Percentiles rank a stretch among this genome's conserved stretches.
These are phyloP conservation scores for Triangularia setosa DNA, from an alignment of 2,329 filamentous ascomycete species.

Conservation along the genomic window DNA sequence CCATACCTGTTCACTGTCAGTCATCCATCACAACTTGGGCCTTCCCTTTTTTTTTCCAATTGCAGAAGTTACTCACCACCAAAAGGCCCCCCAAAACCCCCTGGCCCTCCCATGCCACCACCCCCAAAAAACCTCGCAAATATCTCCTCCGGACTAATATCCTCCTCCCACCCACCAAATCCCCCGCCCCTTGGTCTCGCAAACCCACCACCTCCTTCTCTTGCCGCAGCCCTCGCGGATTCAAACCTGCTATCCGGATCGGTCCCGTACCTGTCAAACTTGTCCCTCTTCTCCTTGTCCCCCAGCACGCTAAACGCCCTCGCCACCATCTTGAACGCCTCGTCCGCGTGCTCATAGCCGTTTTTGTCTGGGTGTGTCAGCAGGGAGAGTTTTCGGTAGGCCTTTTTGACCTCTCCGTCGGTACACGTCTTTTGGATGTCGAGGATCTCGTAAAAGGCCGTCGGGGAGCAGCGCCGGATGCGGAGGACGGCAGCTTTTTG, in stretches of 20 bases:
- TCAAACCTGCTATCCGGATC: constrained; percentile 89
- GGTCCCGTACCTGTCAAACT: constrained; percentile 83
- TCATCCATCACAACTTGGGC: background rate
- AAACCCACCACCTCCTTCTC: constrained; percentile 31
- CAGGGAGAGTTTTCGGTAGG: constrained; percentile 89
- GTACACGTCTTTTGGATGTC: constrained; percentile 62
- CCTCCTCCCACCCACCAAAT: constrained; percentile 70
- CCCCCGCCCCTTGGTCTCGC: constrained; percentile 50
- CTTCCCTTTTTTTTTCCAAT: background rate
- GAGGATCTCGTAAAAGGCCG: constrained; percentile 94
- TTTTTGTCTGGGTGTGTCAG: constrained; percentile 99
- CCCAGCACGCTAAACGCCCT: constrained; percentile 89
- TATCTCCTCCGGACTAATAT: constrained; percentile 89
- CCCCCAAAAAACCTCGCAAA: constrained; percentile 96
- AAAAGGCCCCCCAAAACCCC: constrained; percentile 54
- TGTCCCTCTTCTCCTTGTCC: constrained; percentile 87
- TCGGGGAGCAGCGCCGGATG: constrained; percentile 77
- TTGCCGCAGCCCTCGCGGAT: constrained; percentile 53
- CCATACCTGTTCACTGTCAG: constrained; percentile 49
- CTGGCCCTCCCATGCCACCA: constrained; percentile 44
- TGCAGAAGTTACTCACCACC: constrained; percentile 30
- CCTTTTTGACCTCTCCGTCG: constrained; percentile 92
- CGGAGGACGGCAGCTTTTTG: constrained; percentile 89
- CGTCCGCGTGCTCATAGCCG: constrained; percentile 89
- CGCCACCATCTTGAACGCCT: constrained; percentile 98